Evolutionary conservation across 495 filamentous ascomycete species (phyloP), one percentile per base, ranked within the genome.

Genomic region (Pseudomonodictys pantanalensis): DNA sequence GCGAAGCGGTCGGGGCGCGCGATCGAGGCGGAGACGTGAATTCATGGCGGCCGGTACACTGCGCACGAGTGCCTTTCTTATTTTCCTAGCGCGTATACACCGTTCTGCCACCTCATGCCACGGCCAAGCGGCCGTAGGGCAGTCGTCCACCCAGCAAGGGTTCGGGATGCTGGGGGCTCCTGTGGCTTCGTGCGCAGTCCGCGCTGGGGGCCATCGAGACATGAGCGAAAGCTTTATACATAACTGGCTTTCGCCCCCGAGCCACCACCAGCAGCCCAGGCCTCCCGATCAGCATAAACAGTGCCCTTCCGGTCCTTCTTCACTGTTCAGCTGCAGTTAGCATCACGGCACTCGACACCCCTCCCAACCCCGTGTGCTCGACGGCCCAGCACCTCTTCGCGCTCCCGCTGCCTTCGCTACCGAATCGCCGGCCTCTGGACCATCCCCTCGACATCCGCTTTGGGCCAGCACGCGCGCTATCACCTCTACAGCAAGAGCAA

Each of bases 241-340:
- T 65, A 66, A 62, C 50, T 49, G 25, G 57, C 60, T 68, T n/a
- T 64, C 65, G 65, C 60, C 65, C 60, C 64, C 65, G 25, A 50
- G 48, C n/a, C 29, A 39, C 41, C 18, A 22, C 17, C 32, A 29
- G 8, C 50, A 57, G 26, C 58, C 56, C 65, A 64, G 60, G 56
- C 56, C 57, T 53, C 52, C 54, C 49, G 65, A 68, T 68, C 65
- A 57, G 51, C 65, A 67, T 52, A 55, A 62, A 56, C 38, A 41
- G 8, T 41, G 51, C 58, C 49, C 6, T 38, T 54, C 58, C 56
- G 46, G 60, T 55, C 12, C 39, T 56, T 50, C 45, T 33, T 25
- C 38, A 10, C 17, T 23, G 42, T 26, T 15, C 51, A 26, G 11
- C 41, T 12, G 26, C 38, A 32, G 38, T 38, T 47, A n/a, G n/a